Base-by-base conservation (phyloP, 495 filamentous ascomycete species). In the Aspergillus panamensis region DNA sequence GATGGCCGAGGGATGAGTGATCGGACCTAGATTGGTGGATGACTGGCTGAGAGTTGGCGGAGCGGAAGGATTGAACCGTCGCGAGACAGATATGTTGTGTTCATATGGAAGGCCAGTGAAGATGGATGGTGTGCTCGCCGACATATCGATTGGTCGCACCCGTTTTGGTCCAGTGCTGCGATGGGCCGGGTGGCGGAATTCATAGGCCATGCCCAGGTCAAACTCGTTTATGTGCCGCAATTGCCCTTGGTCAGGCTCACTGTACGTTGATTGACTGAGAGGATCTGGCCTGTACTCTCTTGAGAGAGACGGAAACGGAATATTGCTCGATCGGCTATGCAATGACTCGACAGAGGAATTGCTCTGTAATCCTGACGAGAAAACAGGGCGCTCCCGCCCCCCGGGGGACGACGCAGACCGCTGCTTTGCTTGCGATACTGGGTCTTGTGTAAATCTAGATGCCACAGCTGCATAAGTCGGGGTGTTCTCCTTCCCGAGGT, bases 1-100 rank as follows among this genome's bases (percentile, higher is more conserved):
- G 25, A 77, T 68, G 0, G 72, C 75, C 17, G 76, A 76, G 14
- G 74, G 76, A 48, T 77, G 73, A 5, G 60, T 48, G 2, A 67
- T 52, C 0, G 65, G 42, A 29, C 20, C 58, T 2, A 64, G 14
- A 17, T 42, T 53, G 14, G 45, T 45, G 3, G 51, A 40, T 2
- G 63, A 40, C n/a, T 59, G 53, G 12, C 43, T 50, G 17, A 55
- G 42, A 16, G 45, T 57, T 16, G 57, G 49, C 48, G 17, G 42
- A 19, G 32, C 33, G 6, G 51, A 21, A 16, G 53, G 43, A n/a
- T 55, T 63, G 30, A 55, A 20, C 12, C 52, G 66, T 2, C 54
- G 55, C 16, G 71, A 47, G 5, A 61, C 50, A 10, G 64, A 59
- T 21, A 72, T 68, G 40, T 75, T 65, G 17, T 67, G 53, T 8